Conservation (phyloP, 495 filamentous ascomycete genomes). For the Penicillium samsonianum region DNA sequence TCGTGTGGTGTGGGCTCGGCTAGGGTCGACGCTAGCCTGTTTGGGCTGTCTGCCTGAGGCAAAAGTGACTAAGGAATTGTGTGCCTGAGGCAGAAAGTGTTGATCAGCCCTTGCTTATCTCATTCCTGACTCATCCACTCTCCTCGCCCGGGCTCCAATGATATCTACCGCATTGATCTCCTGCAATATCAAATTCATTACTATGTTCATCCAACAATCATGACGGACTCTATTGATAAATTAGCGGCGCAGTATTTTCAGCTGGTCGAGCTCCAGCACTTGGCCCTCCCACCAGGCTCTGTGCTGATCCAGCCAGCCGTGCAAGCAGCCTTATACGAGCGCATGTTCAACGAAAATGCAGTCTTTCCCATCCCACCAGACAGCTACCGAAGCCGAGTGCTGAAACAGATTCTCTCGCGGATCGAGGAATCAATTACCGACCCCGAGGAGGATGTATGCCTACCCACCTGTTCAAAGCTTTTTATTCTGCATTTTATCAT, state of each 20-base stretch:
- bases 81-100: background rate
- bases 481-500: background rate
- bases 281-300: constrained; percentile 56
- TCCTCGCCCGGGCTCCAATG: constrained; percentile 3
- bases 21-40: constrained; percentile 38
- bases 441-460: constrained; percentile 81
- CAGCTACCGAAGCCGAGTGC: constrained; percentile 66
- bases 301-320: constrained; percentile 53
- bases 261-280: constrained; percentile 54
- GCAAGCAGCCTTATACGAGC: constrained; percentile 63
- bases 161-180: constrained; percentile 10
- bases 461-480: constrained; percentile 13
- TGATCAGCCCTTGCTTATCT: constrained; percentile 10
- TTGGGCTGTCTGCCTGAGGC: constrained; percentile 13
- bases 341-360: constrained; percentile 60
- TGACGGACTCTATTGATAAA: constrained; percentile 24
- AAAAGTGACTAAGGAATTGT: background rate
- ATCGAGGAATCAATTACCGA: constrained; percentile 70
- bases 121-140: constrained; percentile 6
- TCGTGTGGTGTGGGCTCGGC: constrained; percentile 49
- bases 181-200: constrained; percentile 9
- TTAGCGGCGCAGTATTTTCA: constrained; percentile 65
- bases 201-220: constrained; percentile 8
- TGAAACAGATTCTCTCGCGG: constrained; percentile 66
- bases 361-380: constrained; percentile 58